Evolutionary conservation across 176 grass and related monocot genomes (phyloP), one percentile per base, ranked within the genome.

Genomic region (Oropetium thomaeum): DNA sequence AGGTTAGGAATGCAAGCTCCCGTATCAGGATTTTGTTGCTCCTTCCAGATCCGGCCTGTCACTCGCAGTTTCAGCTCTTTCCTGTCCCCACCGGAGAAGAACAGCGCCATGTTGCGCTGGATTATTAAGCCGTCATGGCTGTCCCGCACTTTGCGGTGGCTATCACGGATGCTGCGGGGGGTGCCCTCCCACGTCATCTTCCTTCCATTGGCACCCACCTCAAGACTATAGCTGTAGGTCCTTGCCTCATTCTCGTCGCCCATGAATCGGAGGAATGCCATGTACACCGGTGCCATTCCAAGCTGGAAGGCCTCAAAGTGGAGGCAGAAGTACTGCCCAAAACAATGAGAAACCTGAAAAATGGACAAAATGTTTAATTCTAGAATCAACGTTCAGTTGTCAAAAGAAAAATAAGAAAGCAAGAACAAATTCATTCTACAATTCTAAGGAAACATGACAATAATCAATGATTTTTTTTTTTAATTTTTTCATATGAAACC

Each of bases 101-200:
- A 79, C 51, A 79, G 51, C 20, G 77, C 77, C 65, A 79, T 79
- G 13, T 79, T 79, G 64, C 77, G 77, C 52, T 79, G 77, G 37
- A 79, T 79, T 59, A 79, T 69, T 28, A 79, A 52, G 26, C 77
- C 76, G 0, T 79, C 77, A 1, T 79, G 49, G 65, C 77, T 79
- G 38, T 79, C 77, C 2, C 77, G 64, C 51, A 79, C 76, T 79
- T 79, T 79, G 77, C 77, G 65, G 77, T 79, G 77, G 13, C 64
- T 79, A 38, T 79, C 65, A 38, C 77, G 77, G 35, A 79, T 58
- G 19, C 64, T 79, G 49, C 64, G 49, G 11, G 76, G 64, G 0
- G 76, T 69, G 51, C 76, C 76, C 51, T 79, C 76, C 76, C 76
- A 79, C 69, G 44, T 33, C 76, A 79, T 79, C 76, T 79, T 79